Percentiles rank a stretch among this genome's conserved stretches.
Evolutionary conservation across 2,329 filamentous ascomycete genomes (phyloP).

Genomic region (Microdochium bolleyi): DNA sequence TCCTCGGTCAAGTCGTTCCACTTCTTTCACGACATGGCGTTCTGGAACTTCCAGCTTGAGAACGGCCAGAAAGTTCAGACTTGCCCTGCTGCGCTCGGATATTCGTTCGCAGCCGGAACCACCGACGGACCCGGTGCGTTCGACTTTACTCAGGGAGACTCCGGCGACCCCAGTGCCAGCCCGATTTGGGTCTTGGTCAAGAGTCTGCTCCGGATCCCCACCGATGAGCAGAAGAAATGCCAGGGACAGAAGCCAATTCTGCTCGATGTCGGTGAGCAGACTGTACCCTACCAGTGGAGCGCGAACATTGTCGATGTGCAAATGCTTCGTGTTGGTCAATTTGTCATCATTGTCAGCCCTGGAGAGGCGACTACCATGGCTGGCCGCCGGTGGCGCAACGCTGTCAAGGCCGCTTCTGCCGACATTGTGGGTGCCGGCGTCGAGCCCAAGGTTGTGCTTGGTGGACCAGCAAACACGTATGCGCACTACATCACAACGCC

Average conservation of each 20-base stretch:
- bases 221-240: conserved; percentile 60
- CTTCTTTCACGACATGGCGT: conserved; percentile 69
- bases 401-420: conserved; percentile 44
- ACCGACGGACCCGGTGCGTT: conserved; percentile 82
- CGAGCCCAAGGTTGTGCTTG: conserved; percentile 67
- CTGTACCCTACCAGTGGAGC: conserved; percentile 71
- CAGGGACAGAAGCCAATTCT: conserved; percentile 78
- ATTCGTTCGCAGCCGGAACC: conserved; percentile 84
- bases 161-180: conserved; percentile 59
- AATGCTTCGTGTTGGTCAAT: conserved; percentile 70
- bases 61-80: conserved; percentile 67
- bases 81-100: conserved; percentile 79
- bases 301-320: conserved; percentile 89
- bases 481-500: conserved; percentile 73
- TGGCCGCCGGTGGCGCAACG: conserved; percentile 75
- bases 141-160: conserved; percentile 81
- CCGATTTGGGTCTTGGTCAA: conserved; percentile 74
- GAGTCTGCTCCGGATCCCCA: conserved; percentile 61
- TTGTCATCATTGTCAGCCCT: conserved; percentile 77
- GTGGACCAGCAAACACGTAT: conserved; percentile 84
- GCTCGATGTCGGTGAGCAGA: conserved; percentile 74
- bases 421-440: conserved; percentile 26
- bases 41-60: conserved; percentile 62
- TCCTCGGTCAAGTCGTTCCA: conserved; percentile 70
- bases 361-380: conserved; percentile 90